Conservation (phyloP, 2,329 filamentous ascomycete species). For the Aspergillus sojae region DNA sequence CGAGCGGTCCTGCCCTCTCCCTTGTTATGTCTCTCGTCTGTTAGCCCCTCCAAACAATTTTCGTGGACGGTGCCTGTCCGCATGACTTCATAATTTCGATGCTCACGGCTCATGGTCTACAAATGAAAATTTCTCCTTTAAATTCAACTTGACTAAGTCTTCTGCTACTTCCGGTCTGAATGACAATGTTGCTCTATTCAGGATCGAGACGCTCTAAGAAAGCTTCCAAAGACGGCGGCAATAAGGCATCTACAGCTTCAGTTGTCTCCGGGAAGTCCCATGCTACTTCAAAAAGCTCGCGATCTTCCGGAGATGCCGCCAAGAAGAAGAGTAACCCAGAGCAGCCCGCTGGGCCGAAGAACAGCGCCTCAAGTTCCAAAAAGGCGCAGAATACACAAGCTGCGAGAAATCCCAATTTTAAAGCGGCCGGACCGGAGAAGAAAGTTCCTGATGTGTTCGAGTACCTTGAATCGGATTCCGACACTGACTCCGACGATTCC, state of each 20-base stretch:
- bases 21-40: conserved; percentile 23
- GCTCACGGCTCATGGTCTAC: conserved; percentile 13
- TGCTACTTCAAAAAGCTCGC: conserved; percentile 23
- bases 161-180: conserved; percentile 17
- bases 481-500: conserved; percentile 24
- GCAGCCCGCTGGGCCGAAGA: conserved; percentile 15
- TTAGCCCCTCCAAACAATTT: conserved; percentile 9
- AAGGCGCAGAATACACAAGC: conserved; percentile 22
- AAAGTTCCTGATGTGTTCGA: conserved; percentile 43
- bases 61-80: conserved; percentile 11
- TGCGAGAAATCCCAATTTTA: conserved; percentile 16
- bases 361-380: conserved; percentile 16
- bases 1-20: conserved; percentile 13
- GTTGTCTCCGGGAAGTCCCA: conserved; percentile 22
- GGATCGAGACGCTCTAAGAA: conserved; percentile 29
- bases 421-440: conserved; percentile 20
- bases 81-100: conserved; percentile 12
- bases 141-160: conserved; percentile 2
- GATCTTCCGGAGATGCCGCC: conserved; percentile 20
- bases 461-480: conserved; percentile 35
- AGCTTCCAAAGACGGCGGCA: conserved; percentile 31
- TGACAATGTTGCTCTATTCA: conserved; percentile 34
- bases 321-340: conserved; percentile 17
- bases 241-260: conserved; percentile 30
- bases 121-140: conserved; percentile 4